Base-by-base conservation (phyloP, 108 stramenopile genomes). In the Nitzschia inconspicua region DNA sequence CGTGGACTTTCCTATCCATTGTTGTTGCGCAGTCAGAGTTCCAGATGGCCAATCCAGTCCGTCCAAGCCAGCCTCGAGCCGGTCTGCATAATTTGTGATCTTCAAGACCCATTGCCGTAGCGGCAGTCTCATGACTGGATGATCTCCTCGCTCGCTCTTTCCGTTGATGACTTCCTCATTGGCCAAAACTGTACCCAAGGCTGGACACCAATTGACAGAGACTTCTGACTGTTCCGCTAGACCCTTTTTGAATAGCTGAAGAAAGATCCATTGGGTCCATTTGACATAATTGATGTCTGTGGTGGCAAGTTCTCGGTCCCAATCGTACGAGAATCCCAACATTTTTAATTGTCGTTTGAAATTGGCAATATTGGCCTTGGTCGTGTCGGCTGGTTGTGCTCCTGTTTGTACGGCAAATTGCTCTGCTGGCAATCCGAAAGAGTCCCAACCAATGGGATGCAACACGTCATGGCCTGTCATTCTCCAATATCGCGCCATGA, bases 341-440 rank as follows among this genome's bases (percentile, higher is more conserved):
- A 85, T 91, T 77, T 95, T 82, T 31, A 99, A 80, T 72, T 98
- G 97, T 26, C 94, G 73, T 71, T 91, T 93, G 61, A 99, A 98
- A 53, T 85, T 95, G 66, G 77, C 93, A 77, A 98, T 99, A 73
- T 99, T 99, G 36, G 73, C 68, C 25, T 61, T 55, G 6, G 98
- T 99, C 24, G 95, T 97, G 14, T 80, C 86, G 47, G 80, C 94
- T n/a, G 98, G 98, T 68, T 94, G 85, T 11, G 96, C 85, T 11
- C 97, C 97, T 32, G 97, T 96, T 37, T 98, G 80, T 73, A 97
- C 93, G 35, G 98, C 98, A 71, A 93, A 96, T 78, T 99, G 97
- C 71, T 99, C 98, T 14, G 98, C 98, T n/a, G 98, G 98, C 35
- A 99, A 79, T 20, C 98, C 98, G 76, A 98, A 99, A n/a, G 95